Evolutionary conservation across 75 land plant species (phyloP), one percentile per base, ranked within the genome.

Genomic region (Isoetes taiwanensis): DNA sequence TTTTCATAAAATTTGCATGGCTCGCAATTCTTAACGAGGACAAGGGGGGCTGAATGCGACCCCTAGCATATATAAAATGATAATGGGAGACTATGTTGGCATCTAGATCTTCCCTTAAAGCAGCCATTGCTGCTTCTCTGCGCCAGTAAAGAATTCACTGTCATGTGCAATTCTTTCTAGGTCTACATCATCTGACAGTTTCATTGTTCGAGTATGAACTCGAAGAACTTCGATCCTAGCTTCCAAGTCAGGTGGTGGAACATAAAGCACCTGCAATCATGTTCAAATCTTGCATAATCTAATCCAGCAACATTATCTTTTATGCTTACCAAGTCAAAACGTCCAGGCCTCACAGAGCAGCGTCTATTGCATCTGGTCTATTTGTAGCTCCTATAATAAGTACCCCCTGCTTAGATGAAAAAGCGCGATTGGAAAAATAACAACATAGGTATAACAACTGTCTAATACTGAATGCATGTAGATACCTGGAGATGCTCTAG

Each of bases 271-370:
- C 90, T 88, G 65, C 17, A 43, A 30, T 32, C 23, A 19, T n/a
- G 46, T 42, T 61, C 32, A 6, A 57, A 32, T 10, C 29, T 2
- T 2, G n/a, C 10, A 19, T n/a, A 34, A 35, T 5, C 9, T 28
- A 50, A 12, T 27, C 6, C 1, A 32, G 0, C 58, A 4, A 40
- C 28, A 33, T 1, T 10, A 5, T 58, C 21, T 56, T 55, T 23
- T 10, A 3, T 1, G 28, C 74, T 67, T 68, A 87, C 94, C 79
- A 75, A 56, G 62, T 88, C 95, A 72, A 88, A 85, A 43, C 95
- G 85, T 34, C 95, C 95, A 50, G 95, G 95, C n/a, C 95, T 77
- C 78, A 76, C 69, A 88, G 69, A 31, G 95, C 95, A 30, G 83
- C 75, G 71, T 85, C 91, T 35, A 89, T 89, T 24, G 90, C 78